Conservation (phyloP, 768 basidiomycete genomes). For the Hericium erinaceus region DNA sequence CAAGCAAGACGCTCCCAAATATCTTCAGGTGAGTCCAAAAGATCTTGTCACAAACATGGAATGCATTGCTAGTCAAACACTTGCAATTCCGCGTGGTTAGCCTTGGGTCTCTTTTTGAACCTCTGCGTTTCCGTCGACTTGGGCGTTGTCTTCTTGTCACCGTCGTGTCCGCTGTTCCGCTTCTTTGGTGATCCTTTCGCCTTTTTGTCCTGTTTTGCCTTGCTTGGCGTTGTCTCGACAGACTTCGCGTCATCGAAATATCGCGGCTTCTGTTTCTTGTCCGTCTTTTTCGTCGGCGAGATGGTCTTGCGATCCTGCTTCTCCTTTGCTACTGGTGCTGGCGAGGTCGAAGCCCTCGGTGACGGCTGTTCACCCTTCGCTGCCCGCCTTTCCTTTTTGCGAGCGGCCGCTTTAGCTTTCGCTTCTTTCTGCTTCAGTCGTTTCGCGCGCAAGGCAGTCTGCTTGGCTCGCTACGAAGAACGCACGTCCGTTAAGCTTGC, state of each 20-base stretch:
- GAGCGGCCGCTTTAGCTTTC: constrained; percentile 29
- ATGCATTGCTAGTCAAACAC: neutral
- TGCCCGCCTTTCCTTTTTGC: constrained; percentile 14
- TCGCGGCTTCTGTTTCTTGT: too few relatives aligned
- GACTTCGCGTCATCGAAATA: too few relatives aligned
- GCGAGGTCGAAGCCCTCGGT: neutral
- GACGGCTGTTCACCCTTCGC: neutral
- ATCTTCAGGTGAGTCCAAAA: too few relatives aligned
- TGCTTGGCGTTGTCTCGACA: neutral
- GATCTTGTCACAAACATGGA: too few relatives aligned
- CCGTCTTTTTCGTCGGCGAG: too few relatives aligned
- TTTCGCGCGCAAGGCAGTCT: constrained; percentile 33
- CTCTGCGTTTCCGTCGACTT: neutral
- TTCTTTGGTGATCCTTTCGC: too few relatives aligned
- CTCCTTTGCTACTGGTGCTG: neutral
- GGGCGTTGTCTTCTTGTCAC: too few relatives aligned
- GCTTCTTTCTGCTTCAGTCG: constrained; percentile 40
- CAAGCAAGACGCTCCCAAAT: too few relatives aligned
- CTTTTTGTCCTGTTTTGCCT: neutral
- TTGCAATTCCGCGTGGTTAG: neutral
- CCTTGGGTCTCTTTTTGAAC: neutral
- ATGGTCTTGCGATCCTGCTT: neutral
- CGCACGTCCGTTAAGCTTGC: neutral
- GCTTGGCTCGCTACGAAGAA: constrained; percentile 35
- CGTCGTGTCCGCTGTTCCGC: too few relatives aligned